A percentile compares a stretch with the other conserved stretches of the same genome.
Conservation (phyloP, 768 basidiomycete species). For the Panus rudis region DNA sequence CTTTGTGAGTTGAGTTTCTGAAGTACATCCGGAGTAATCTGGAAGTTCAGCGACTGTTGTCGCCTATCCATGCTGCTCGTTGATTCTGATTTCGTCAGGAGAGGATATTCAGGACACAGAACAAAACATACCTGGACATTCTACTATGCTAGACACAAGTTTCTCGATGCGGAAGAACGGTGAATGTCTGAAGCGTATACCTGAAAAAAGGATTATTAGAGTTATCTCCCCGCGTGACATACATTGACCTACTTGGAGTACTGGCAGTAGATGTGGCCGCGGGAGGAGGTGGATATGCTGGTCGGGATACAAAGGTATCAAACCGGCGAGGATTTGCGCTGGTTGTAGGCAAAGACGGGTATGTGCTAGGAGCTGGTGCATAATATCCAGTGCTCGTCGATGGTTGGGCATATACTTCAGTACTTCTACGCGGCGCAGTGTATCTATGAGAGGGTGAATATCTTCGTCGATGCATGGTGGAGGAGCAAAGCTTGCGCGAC, state of each 20-base stretch:
- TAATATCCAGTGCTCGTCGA: not conserved
- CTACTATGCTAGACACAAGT: constrained; percentile 52
- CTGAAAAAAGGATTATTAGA: constrained; percentile 29
- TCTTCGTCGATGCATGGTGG: too few relatives aligned
- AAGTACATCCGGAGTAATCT: constrained; percentile 59
- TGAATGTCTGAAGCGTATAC: constrained; percentile 70
- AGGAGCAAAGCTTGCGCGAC: too few relatives aligned
- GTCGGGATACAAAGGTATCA: too few relatives aligned
- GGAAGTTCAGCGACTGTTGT: constrained; percentile 52
- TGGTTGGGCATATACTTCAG: not conserved
- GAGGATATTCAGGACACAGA: not conserved
- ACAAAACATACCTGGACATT: constrained; percentile 67
- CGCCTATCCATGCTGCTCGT: constrained; percentile 72
- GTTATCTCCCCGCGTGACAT: constrained; percentile 17
- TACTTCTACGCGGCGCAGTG: not conserved
- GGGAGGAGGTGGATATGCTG: constrained; percentile 53
- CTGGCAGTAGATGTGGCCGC: constrained; percentile 36
- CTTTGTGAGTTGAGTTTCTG: constrained; percentile 48
- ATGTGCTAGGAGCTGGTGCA: not conserved
- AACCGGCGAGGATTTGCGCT: constrained; percentile 14
- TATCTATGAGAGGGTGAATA: not conserved
- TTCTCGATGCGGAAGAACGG: constrained; percentile 72
- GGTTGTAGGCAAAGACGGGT: not conserved
- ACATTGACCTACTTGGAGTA: constrained; percentile 21
- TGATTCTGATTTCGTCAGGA: constrained; percentile 45